Conservation (phyloP, 768 basidiomycete species). For the Podaxis rugospora region DNA sequence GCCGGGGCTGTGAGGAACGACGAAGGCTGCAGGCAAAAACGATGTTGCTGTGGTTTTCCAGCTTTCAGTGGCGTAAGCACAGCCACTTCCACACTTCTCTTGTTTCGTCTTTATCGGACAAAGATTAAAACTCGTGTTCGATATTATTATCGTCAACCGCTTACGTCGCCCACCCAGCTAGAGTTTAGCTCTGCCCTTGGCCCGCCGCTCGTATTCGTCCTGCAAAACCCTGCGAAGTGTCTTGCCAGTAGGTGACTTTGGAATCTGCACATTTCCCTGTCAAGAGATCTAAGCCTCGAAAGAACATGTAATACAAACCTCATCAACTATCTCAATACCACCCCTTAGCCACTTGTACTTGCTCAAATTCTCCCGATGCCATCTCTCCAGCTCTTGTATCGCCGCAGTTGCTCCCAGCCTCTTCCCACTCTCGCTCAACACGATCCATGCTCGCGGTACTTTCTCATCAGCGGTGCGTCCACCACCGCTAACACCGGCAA, state of each 20-base stretch:
- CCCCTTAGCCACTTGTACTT: slow-evolving; percentile 75
- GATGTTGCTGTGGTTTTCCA: too few relatives aligned
- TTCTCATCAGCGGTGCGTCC: slow-evolving; percentile 68
- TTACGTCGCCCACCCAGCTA: slow-evolving; percentile 19
- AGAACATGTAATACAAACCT: slow-evolving; percentile 39
- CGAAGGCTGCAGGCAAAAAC: neutral
- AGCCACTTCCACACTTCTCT: neutral
- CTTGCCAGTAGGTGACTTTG: slow-evolving; percentile 74
- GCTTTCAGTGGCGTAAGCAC: neutral
- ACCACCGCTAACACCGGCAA: slow-evolving; percentile 69
- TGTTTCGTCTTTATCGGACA: too few relatives aligned
- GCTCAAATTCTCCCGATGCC: slow-evolving; percentile 60
- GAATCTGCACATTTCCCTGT: slow-evolving; percentile 42
- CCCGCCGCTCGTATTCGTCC: slow-evolving; percentile 46
- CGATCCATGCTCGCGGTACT: slow-evolving; percentile 74
- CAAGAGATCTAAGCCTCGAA: neutral
- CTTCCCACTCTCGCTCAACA: slow-evolving; percentile 53
- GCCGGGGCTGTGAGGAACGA: neutral
- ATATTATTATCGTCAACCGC: neutral
- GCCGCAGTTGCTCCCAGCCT: slow-evolving; percentile 37
- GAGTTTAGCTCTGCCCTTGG: slow-evolving; percentile 22
- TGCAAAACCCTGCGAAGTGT: slow-evolving; percentile 57
- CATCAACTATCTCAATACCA: slow-evolving; percentile 57
- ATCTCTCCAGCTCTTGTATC: slow-evolving; percentile 46
- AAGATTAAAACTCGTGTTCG: too few relatives aligned